These are phyloP conservation scores for Vachellia collinsii DNA, from an alignment of 306 rosid genomes.

Conservation along the genomic window DNA sequence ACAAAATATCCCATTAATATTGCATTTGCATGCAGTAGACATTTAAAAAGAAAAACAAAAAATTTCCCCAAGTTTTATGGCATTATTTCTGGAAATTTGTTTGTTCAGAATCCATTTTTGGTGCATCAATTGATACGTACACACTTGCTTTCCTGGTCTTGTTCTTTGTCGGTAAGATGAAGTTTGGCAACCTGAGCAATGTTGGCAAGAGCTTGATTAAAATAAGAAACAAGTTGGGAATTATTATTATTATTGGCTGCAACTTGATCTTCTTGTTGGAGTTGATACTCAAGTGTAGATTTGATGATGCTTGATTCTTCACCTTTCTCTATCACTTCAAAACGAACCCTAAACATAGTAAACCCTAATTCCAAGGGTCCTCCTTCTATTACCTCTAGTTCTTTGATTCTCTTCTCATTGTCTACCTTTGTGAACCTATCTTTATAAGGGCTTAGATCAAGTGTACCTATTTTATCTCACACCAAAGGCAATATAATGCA, in stretches of 20 bases:
- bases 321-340: constrained; percentile 41
- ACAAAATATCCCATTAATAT: too few species aligned
- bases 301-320: constrained; percentile 51
- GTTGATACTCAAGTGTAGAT: constrained; percentile 51
- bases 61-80: too few species aligned
- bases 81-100: too few species aligned
- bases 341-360: constrained; percentile 33
- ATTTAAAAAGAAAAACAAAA: too few species aligned
- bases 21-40: too few species aligned
- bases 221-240: constrained; percentile 41
- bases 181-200: constrained; percentile 36
- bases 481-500: background rate
- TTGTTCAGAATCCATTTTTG: too few species aligned
- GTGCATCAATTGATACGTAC: too few species aligned
- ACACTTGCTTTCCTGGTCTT: too few species aligned
- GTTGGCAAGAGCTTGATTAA: constrained; percentile 27
- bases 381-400: constrained; percentile 66
- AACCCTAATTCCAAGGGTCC: constrained; percentile 65
- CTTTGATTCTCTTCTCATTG: constrained; percentile 46
- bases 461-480: background rate
- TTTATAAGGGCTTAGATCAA: constrained; percentile 33
- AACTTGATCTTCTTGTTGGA: constrained; percentile 56
- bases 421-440: background rate
- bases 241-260: constrained; percentile 40
- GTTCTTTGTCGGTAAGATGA: constrained; percentile 7